Evolutionary conservation across 2,329 filamentous ascomycete genomes (phyloP).

Genomic region (Aspergillus brasiliensis): DNA sequence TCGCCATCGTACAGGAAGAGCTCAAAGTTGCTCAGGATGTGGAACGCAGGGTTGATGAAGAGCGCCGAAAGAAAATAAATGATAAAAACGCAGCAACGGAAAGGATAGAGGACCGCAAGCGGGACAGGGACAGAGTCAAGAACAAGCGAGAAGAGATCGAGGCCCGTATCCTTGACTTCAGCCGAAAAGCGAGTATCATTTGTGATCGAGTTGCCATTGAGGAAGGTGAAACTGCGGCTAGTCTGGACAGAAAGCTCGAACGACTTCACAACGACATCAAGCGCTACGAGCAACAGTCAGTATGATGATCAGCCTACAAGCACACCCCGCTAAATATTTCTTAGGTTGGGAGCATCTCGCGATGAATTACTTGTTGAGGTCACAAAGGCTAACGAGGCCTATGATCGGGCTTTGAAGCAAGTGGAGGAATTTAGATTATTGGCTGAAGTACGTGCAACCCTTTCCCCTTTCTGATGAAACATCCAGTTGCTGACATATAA

Average conservation of each 20-base stretch:
- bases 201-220: constrained; percentile 64
- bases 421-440: constrained; percentile 41
- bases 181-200: constrained; percentile 56
- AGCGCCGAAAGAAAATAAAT: constrained; percentile 57
- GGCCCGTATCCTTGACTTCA: constrained; percentile 57
- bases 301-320: constrained; percentile 10
- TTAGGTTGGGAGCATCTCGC: constrained; percentile 63
- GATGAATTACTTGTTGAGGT: constrained; percentile 62
- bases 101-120: constrained; percentile 52
- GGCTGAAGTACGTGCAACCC: constrained; percentile 37
- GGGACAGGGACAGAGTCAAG: constrained; percentile 50
- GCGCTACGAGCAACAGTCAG: constrained; percentile 55
- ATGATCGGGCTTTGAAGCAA: constrained; percentile 40
- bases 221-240: constrained; percentile 63
- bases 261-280: constrained; percentile 62
- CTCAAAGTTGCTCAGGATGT: constrained; percentile 61
- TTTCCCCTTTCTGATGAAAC: neutral
- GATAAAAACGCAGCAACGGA: constrained; percentile 66
- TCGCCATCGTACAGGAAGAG: constrained; percentile 42
- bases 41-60: constrained; percentile 50
- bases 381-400: constrained; percentile 38
- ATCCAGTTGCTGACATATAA: neutral
- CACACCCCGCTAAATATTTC: constrained; percentile 26
- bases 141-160: constrained; percentile 52
- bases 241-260: constrained; percentile 50